A percentile compares a stretch with the other conserved stretches of the same genome.
Conservation (phyloP, 768 basidiomycete genomes). For the Psilocybe cubensis region DNA sequence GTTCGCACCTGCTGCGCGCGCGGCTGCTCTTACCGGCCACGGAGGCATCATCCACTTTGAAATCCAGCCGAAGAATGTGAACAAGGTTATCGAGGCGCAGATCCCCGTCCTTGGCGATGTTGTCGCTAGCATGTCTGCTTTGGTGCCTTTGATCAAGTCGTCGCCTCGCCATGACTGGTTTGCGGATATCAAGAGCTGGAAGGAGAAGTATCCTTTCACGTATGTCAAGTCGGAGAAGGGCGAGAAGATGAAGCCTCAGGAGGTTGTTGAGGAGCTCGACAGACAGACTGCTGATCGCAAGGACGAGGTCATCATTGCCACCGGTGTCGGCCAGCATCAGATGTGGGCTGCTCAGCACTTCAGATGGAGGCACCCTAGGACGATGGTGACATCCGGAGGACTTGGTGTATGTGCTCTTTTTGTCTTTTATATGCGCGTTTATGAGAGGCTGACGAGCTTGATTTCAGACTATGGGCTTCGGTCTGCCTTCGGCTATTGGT, state of each 20-base stretch:
- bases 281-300: constrained; percentile 77
- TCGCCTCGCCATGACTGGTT: constrained; percentile 82
- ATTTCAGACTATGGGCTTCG: constrained; percentile 94
- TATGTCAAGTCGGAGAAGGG: constrained; percentile 69
- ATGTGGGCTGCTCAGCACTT: constrained; percentile 99
- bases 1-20: constrained; percentile 90
- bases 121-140: constrained; percentile 73
- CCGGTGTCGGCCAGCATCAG: constrained; percentile 99
- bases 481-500: constrained; percentile 91
- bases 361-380: constrained; percentile 85
- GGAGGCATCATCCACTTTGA: constrained; percentile 99
- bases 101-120: constrained; percentile 96
- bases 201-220: constrained; percentile 88
- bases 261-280: constrained; percentile 93
- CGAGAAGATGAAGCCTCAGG: constrained; percentile 90
- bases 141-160: constrained; percentile 78
- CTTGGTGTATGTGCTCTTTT: constrained; percentile 70
- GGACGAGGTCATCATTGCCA: constrained; percentile 85
- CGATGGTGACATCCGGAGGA: constrained; percentile 93
- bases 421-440: constrained; percentile 4
- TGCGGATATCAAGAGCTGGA: constrained; percentile 81
- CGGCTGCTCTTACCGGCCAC: constrained; percentile 81
- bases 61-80: constrained; percentile 97
- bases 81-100: constrained; percentile 96
- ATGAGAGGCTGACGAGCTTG: constrained; percentile 1